These are phyloP conservation scores for Candida labiduridarum DNA, from an alignment of 1,139 yeast genomes.

Conservation along the genomic window DNA sequence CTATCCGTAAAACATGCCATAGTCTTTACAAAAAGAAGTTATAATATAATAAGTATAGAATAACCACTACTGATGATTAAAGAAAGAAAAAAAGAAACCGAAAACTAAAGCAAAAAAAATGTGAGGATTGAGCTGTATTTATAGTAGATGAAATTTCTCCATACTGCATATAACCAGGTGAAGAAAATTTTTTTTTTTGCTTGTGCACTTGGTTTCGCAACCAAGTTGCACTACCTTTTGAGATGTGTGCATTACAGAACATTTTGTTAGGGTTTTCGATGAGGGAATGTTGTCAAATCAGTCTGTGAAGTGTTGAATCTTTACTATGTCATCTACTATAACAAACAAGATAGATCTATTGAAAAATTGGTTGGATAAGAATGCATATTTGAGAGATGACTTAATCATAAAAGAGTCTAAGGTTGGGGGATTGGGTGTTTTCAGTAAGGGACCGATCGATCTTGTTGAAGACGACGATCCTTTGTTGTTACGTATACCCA, in stretches of 20 bases:
- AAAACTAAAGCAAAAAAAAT: conserved; percentile 7
- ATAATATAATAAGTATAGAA: conserved; percentile 63
- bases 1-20: conserved; percentile 19
- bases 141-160: not conserved
- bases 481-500: conserved; percentile 50
- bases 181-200: not conserved
- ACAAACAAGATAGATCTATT: conserved; percentile 10
- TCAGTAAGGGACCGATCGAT: conserved; percentile 33
- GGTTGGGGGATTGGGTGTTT: conserved; percentile 77
- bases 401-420: conserved; percentile 51
- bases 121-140: conserved; percentile 19
- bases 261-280: conserved; percentile 3
- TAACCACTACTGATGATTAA: conserved; percentile 71
- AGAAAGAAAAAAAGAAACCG: conserved; percentile 8
- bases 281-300: not conserved
- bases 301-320: not conserved
- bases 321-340: conserved; percentile 17
- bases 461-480: conserved; percentile 28
- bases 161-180: conserved; percentile 7
- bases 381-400: conserved; percentile 52
- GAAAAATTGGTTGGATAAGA: conserved; percentile 50
- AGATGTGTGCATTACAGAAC: not conserved
- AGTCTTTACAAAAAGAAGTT: conserved; percentile 54
- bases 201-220: not conserved
- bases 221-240: conserved; percentile 3